Percentiles rank a stretch among this genome's conserved stretches.
phyloP scores from a whole-genome alignment of 306 rosid genomes.

The Medicago arabica region DNA sequence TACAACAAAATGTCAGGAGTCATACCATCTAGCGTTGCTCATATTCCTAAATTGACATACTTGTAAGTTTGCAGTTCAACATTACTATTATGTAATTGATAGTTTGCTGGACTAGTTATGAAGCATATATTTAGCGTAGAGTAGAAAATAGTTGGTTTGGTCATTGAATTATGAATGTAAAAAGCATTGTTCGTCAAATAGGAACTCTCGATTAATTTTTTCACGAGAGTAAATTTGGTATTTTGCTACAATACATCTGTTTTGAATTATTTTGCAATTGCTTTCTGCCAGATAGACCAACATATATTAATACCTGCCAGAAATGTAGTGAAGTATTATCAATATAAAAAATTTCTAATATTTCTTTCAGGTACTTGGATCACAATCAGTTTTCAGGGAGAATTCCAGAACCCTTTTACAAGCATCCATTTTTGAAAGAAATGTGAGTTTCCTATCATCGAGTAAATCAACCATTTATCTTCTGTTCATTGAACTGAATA shows the following conservation, averaged over 20 bases:
- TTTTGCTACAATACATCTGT: not conserved
- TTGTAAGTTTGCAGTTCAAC: slow-evolving; percentile 68
- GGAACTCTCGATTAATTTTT: not conserved
- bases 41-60: slow-evolving; percentile 82
- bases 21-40: slow-evolving; percentile 83
- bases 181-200: slow-evolving; percentile 16
- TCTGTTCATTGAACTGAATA: slow-evolving; percentile 32
- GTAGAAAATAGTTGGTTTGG: slow-evolving; percentile 18
- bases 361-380: slow-evolving; percentile 82
- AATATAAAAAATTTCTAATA: not conserved
- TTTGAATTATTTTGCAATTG: slow-evolving; percentile 21
- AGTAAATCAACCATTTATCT: not conserved
- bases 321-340: slow-evolving; percentile 18
- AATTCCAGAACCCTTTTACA: slow-evolving; percentile 87
- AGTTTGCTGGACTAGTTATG: slow-evolving; percentile 36
- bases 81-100: slow-evolving; percentile 5
- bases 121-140: not conserved
- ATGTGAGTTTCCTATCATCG: slow-evolving; percentile 68
- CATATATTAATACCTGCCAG: not conserved
- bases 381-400: slow-evolving; percentile 97
- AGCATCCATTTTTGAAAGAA: slow-evolving; percentile 93
- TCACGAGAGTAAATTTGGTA: not conserved
- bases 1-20: slow-evolving; percentile 93
- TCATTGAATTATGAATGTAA: not conserved
- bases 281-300: not conserved